Percentiles rank a stretch among this genome's conserved stretches.
Evolutionary conservation across 2,329 filamentous ascomycete genomes (phyloP).

Genomic region (Colletotrichum tofieldiae): DNA sequence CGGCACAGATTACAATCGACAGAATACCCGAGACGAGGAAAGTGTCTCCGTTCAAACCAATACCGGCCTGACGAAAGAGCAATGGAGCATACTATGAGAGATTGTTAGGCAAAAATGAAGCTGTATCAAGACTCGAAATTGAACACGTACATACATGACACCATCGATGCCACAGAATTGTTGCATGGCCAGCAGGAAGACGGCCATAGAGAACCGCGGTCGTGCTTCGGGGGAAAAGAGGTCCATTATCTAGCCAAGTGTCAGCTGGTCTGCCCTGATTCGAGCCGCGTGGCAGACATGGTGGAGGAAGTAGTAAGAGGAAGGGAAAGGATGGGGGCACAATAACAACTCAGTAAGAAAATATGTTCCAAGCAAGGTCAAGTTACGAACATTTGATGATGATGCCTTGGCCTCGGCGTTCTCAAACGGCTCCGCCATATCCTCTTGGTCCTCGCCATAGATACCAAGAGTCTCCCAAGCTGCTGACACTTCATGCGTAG

Average conservation of each 20-base stretch:
- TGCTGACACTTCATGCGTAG: not conserved
- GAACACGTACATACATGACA: too few relatives aligned
- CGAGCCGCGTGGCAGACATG: too few relatives aligned
- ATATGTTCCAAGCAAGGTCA: not conserved
- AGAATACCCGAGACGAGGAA: slow-evolving; percentile 6
- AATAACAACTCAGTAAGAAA: not conserved
- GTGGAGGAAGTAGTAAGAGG: too few relatives aligned
- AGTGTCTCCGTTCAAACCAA: not conserved
- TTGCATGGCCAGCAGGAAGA: too few relatives aligned
- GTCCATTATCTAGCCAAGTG: too few relatives aligned
- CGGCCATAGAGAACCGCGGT: too few relatives aligned
- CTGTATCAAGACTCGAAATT: not conserved
- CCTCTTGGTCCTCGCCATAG: not conserved
- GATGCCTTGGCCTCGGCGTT: slow-evolving; percentile 1
- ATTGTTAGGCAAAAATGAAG: not conserved
- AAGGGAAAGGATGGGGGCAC: too few relatives aligned
- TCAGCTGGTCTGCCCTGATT: too few relatives aligned
- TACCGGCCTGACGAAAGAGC: slow-evolving; percentile 1
- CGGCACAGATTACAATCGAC: slow-evolving; percentile 3
- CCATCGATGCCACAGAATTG: too few relatives aligned
- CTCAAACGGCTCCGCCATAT: slow-evolving; percentile 5
- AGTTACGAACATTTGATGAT: not conserved
- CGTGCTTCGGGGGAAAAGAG: too few relatives aligned
- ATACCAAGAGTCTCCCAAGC: slow-evolving; percentile 1
- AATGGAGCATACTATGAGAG: slow-evolving; percentile 1